These are phyloP conservation scores for Wickerhamomyces bisporus DNA, from an alignment of 805 yeast species.

Conservation along the genomic window DNA sequence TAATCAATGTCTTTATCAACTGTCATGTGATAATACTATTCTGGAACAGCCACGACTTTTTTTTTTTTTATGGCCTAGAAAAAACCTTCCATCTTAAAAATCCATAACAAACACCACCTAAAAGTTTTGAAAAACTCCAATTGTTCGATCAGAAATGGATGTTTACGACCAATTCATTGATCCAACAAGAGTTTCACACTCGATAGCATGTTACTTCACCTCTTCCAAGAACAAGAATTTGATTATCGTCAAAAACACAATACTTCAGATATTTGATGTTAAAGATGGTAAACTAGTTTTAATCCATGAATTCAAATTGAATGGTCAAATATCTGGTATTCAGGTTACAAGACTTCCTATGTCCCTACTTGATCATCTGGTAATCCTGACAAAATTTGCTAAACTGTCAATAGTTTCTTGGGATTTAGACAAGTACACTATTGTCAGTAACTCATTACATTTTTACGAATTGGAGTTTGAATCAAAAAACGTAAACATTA, in stretches of 20 bases:
- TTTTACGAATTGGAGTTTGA: constrained; percentile 72
- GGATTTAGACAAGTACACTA: constrained; percentile 46
- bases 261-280: constrained; percentile 36
- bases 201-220: constrained; percentile 49
- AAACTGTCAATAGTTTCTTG: constrained; percentile 74
- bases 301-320: constrained; percentile 61
- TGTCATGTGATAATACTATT: not conserved
- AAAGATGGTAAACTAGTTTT: constrained; percentile 28
- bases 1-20: no score
- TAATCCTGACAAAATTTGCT: constrained; percentile 67
- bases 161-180: constrained; percentile 71
- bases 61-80: no score
- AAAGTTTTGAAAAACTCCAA: no score
- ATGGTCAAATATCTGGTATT: constrained; percentile 63
- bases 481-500: constrained; percentile 39
- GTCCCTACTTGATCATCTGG: constrained; percentile 50
- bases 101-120: no score
- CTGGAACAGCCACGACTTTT: no score
- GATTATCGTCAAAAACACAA: constrained; percentile 63
- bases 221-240: constrained; percentile 40
- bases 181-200: constrained; percentile 68
- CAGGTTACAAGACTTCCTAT: constrained; percentile 44
- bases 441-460: constrained; percentile 78
- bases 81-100: no score
- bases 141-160: constrained; percentile 48